Percentiles rank a stretch among this genome's conserved stretches.
Conservation (phyloP, 805 yeast genomes). For the Saccharomycopsis vini region DNA sequence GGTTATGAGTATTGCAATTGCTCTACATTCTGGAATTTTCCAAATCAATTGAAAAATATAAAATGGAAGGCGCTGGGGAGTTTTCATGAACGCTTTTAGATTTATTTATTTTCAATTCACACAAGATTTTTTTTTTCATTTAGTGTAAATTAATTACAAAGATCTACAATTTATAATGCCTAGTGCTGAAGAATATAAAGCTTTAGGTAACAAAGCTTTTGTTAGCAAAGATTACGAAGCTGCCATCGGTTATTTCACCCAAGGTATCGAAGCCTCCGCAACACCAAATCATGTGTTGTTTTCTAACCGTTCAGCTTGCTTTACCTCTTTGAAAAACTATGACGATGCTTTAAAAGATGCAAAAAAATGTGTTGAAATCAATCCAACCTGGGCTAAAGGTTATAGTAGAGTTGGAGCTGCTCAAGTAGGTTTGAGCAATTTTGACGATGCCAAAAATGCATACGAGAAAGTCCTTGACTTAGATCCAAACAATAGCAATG, state of each 20-base stretch:
- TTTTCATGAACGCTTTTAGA: no score
- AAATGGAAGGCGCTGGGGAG: neutral
- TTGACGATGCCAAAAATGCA: slow-evolving; percentile 61
- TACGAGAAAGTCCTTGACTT: slow-evolving; percentile 74
- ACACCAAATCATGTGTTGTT: slow-evolving; percentile 85
- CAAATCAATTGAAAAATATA: neutral
- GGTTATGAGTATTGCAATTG: neutral
- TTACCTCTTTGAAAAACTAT: slow-evolving; percentile 67
- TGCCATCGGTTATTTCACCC: slow-evolving; percentile 73
- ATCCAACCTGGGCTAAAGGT: slow-evolving; percentile 91
- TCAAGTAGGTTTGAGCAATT: slow-evolving; percentile 72
- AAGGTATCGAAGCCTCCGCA: slow-evolving; percentile 79
- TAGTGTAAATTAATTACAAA: neutral
- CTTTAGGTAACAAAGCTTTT: slow-evolving; percentile 90
- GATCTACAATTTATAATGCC: slow-evolving; percentile 10
- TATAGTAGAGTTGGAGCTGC: slow-evolving; percentile 93
- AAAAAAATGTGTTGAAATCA: slow-evolving; percentile 67
- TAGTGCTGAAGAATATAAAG: slow-evolving; percentile 40
- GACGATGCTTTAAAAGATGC: slow-evolving; percentile 78
- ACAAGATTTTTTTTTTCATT: neutral
- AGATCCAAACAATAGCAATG: slow-evolving; percentile 78
- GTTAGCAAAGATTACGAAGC: slow-evolving; percentile 73
- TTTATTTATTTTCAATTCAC: no score
- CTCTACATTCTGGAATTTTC: neutral
- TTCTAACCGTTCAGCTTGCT: slow-evolving; percentile 69